phyloP scores from a whole-genome alignment of 2,329 filamentous ascomycete genomes.

The Aureobasidium sp. region DNA sequence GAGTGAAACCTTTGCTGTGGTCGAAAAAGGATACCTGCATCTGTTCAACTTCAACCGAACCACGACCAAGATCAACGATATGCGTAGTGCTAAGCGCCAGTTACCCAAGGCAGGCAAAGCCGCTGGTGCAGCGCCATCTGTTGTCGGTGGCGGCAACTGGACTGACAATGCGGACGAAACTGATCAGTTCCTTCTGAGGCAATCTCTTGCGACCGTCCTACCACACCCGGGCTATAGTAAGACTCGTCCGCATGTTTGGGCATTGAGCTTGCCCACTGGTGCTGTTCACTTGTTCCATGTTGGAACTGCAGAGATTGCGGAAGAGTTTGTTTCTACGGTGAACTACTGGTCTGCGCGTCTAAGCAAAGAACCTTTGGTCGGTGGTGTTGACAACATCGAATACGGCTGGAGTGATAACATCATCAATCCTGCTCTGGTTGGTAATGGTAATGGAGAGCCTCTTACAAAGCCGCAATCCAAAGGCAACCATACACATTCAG shows the following conservation, averaged over 20 bases:
- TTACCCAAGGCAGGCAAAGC: constrained; percentile 19
- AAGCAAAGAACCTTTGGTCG: constrained; percentile 85
- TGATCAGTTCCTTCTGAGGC: constrained; percentile 76
- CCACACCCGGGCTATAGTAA: constrained; percentile 91
- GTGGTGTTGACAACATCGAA: constrained; percentile 92
- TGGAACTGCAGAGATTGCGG: constrained; percentile 86
- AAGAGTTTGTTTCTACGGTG: constrained; percentile 85
- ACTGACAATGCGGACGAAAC: constrained; percentile 90
- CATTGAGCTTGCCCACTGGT: constrained; percentile 80
- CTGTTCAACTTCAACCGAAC: constrained; percentile 86
- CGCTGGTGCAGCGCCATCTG: constrained; percentile 44
- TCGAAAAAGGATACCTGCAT: constrained; percentile 89
- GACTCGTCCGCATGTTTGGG: constrained; percentile 84
- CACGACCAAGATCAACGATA: constrained; percentile 39
- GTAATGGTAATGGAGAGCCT: constrained; percentile 16
- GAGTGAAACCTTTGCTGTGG: constrained; percentile 90
- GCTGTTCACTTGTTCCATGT: constrained; percentile 98
- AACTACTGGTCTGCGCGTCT: constrained; percentile 97
- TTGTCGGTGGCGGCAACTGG: constrained; percentile 95
- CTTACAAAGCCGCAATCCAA: not conserved
- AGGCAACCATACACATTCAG: constrained; percentile 15
- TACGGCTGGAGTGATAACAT: constrained; percentile 91
- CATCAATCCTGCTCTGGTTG: constrained; percentile 46
- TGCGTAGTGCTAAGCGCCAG: constrained; percentile 5
- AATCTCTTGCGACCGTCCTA: constrained; percentile 83